A percentile compares a stretch with the other conserved stretches of the same genome.
These are phyloP conservation scores for Sisymbrium irio DNA, from an alignment of 345 rosid genomes.

Conservation along the genomic window DNA sequence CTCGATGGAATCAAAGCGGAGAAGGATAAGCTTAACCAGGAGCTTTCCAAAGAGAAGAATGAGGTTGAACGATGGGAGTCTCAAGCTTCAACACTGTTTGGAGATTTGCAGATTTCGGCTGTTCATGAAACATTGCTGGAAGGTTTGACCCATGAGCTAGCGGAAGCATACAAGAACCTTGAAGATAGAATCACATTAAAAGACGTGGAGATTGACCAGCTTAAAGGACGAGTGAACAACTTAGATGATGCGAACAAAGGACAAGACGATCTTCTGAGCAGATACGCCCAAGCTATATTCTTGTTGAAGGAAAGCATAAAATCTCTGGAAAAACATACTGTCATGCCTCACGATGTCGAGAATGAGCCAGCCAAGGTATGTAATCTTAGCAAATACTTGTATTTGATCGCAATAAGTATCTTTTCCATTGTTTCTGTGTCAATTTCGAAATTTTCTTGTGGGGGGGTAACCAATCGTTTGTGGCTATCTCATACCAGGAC, in stretches of 20 bases:
- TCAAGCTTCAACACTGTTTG: slow-evolving; percentile 49
- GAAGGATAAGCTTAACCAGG: slow-evolving; percentile 52
- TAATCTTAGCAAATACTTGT: background rate
- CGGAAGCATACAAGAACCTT: slow-evolving; percentile 44
- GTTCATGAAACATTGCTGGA: slow-evolving; percentile 55
- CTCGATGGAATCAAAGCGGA: slow-evolving; percentile 45
- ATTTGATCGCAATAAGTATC: background rate
- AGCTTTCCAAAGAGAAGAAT: slow-evolving; percentile 44
- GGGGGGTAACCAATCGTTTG: background rate
- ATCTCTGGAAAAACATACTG: slow-evolving; percentile 60
- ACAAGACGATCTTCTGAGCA: slow-evolving; percentile 49
- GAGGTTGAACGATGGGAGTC: slow-evolving; percentile 59
- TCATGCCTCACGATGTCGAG: slow-evolving; percentile 35
- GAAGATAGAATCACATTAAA: slow-evolving; percentile 40
- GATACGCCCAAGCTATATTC: slow-evolving; percentile 52
- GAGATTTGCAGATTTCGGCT: slow-evolving; percentile 51
- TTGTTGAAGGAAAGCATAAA: slow-evolving; percentile 55
- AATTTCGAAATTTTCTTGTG: background rate
- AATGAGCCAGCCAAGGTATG: slow-evolving; percentile 52
- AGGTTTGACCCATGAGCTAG: slow-evolving; percentile 58
- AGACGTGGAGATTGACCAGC: slow-evolving; percentile 47
- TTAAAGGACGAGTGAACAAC: slow-evolving; percentile 54
- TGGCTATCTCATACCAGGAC: slow-evolving; percentile 43
- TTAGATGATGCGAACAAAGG: slow-evolving; percentile 59
- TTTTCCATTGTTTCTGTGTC: background rate